Conservation (phyloP, 441 rosid species). For the Dalechampia spathulata region DNA sequence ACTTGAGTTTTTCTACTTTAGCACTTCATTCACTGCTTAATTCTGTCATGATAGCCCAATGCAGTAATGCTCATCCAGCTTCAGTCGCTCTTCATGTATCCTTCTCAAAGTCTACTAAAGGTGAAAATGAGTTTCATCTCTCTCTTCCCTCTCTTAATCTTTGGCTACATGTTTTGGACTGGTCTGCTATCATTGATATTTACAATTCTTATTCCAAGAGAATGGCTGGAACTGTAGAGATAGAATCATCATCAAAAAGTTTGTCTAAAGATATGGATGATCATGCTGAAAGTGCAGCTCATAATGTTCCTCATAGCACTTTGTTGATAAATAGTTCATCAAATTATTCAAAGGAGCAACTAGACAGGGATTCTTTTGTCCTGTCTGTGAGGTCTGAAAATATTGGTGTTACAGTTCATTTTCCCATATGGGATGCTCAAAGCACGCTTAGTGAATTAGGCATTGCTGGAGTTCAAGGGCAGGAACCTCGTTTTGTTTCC, state of each 20-base stretch:
- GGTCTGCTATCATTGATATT: constrained; percentile 50
- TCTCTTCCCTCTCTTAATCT: constrained; percentile 72
- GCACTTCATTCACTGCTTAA: constrained; percentile 46
- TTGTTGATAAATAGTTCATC: constrained; percentile 20
- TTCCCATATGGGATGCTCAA: constrained; percentile 41
- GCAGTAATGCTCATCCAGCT: constrained; percentile 30
- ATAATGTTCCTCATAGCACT: constrained; percentile 26
- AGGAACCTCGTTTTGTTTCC: constrained; percentile 25
- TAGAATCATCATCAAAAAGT: constrained; percentile 23
- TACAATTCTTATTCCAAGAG: constrained; percentile 31
- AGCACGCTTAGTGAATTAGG: constrained; percentile 24
- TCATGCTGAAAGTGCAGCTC: constrained; percentile 21
- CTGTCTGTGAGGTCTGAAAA: constrained; percentile 46
- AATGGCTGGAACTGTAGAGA: constrained; percentile 24
- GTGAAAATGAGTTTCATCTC: constrained; percentile 37
- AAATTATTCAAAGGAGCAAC: constrained; percentile 22
- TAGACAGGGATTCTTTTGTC: constrained; percentile 19
- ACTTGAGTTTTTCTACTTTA: constrained; percentile 44
- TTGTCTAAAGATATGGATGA: constrained; percentile 17
- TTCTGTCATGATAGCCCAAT: constrained; percentile 55
- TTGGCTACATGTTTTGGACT: constrained; percentile 65
- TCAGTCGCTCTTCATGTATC: constrained; percentile 45
- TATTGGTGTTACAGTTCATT: constrained; percentile 48
- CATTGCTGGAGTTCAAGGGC: constrained; percentile 27
- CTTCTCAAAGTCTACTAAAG: constrained; percentile 34